Evolutionary conservation across 1,284 basidiomycete species (phyloP), one percentile per base, ranked within the genome.

Genomic region (Naganishia cerealis): DNA sequence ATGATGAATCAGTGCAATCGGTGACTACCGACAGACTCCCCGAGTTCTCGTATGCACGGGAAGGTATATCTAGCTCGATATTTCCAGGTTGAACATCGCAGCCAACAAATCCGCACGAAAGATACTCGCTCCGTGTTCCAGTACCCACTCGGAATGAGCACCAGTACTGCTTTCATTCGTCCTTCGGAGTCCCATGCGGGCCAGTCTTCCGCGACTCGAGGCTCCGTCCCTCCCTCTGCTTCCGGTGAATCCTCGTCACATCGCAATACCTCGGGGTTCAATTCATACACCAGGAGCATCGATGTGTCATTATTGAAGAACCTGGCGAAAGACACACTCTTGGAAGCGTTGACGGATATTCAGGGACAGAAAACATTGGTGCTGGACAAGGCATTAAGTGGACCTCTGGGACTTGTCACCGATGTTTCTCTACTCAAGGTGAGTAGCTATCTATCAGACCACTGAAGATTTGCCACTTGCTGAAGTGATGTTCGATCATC

Each of bases 361-460:
- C 91, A 90, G 80, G 94, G 93, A 10, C 88, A 91, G 59, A 99
- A 99, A 84, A 99, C 95, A 0, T 87, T 99, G 48, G 91, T 98
- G 39, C 85, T 99, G 4, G 94, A 98, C 74, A 84, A 91, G 1
- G 85, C 87, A 2, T 82, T 99, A 12, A 91, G 94, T 1, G 95
- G 95, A 0, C 94, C 95, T 0, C 83, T 99, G 5, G 93, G 94
- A 1, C 85, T 99, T 18, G 87, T 99, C 33, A 93, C 91, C 1
- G 94, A 99, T 75, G 92, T 98, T 0, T 87, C 92, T 1, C 81
- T 93, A 24, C 83, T 42, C 40, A 42, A 42, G 40, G 40, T 8
- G 40, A 42, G 40, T 42, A 18, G 40, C 40, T 18, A 42, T 2
- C 16, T 12, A 42, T 42, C 40, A 42, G 8, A 42, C 40, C 29